phyloP scores from a whole-genome alignment of 1,284 basidiomycete species.

The Cryptococcus amylolentus region DNA sequence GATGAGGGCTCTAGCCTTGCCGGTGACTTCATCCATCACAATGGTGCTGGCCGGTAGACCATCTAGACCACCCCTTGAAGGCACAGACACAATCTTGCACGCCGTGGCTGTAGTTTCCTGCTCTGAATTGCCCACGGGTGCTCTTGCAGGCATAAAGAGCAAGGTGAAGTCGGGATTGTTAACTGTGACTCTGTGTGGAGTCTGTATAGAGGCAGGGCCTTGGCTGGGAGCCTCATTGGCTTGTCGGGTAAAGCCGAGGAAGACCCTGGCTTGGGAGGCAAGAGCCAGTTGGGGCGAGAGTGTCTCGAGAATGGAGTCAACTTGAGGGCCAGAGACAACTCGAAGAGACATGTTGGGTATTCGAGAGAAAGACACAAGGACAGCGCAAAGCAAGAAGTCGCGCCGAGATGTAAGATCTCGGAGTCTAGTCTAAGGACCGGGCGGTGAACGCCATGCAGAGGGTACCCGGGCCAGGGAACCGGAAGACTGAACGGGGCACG shows the following conservation, averaged over 20 bases:
- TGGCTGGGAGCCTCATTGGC: background rate
- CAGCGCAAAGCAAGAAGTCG: no score
- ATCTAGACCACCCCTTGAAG: conserved; percentile 49
- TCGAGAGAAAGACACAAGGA: background rate
- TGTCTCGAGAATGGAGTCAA: conserved; percentile 31
- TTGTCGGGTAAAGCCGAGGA: conserved; percentile 15
- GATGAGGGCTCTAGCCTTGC: conserved; percentile 64
- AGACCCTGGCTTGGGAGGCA: conserved; percentile 38
- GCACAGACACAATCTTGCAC: conserved; percentile 71
- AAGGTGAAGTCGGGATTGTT: conserved; percentile 27
- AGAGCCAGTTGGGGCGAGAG: conserved; percentile 35
- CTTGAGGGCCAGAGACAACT: conserved; percentile 39
- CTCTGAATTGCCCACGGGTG: conserved; percentile 28
- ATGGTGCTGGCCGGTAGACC: conserved; percentile 74
- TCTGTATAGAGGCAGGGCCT: conserved; percentile 28
- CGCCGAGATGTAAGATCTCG: no score
- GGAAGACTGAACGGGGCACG: no score
- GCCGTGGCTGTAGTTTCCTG: conserved; percentile 35
- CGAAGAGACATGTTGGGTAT: conserved; percentile 11
- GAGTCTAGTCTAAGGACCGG: no score
- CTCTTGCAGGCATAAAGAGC: conserved; percentile 50
- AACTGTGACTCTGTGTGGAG: conserved; percentile 36
- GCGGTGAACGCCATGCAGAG: no score
- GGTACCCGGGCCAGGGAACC: no score
- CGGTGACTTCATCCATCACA: conserved; percentile 67